Evolutionary conservation across 768 basidiomycete genomes (phyloP), one percentile per base, ranked within the genome.

Genomic region (Hygrophoropsis aurantiaca): DNA sequence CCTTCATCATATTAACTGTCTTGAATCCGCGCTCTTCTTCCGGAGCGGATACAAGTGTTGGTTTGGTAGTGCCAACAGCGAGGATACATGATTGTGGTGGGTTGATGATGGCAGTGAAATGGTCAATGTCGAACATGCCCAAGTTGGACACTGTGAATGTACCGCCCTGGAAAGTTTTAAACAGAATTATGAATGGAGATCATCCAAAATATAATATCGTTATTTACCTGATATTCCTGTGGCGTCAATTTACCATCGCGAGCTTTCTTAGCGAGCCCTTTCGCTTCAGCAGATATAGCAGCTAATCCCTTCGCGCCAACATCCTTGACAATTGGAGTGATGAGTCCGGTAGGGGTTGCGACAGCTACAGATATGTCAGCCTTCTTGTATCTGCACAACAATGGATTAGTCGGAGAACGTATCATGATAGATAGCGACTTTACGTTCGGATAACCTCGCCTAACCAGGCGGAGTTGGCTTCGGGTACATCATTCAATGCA

Each of bases 91-190:
- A 90, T 70, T 98, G 97, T 20, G 97, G 97, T 11, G 89, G 84
- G 78, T 99, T 99, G 81, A 99, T 95, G 74, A 99, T 98, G 39
- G 97, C 97, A 11, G 94, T 97, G 71, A 99, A 99, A 70, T 94
- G 88, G 46, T 84, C 81, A 60, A 97, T 81, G 52, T 89, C 94
- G 64, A 79, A 97, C 97, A 99, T 99, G 70, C 97, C 97, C 46
- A 99, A 79, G 74, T 99, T 99, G 50, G 97, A 99, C 66, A 99
- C 91, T 36, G 97, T 98, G 74, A 99, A 98, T 11, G 94, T 90
- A 40, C 97, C 97, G 45, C 97, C 97, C 88, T 93, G 52, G 18
- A 48, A 25, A 37, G 40, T 40, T 35, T 21, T 5, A 27, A 32
- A 50, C 37, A 38, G 40, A 30, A 4, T 18, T 16, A 16, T 30